Conservation (phyloP, 208 protist genomes). For the Naegleria lovaniensis region DNA sequence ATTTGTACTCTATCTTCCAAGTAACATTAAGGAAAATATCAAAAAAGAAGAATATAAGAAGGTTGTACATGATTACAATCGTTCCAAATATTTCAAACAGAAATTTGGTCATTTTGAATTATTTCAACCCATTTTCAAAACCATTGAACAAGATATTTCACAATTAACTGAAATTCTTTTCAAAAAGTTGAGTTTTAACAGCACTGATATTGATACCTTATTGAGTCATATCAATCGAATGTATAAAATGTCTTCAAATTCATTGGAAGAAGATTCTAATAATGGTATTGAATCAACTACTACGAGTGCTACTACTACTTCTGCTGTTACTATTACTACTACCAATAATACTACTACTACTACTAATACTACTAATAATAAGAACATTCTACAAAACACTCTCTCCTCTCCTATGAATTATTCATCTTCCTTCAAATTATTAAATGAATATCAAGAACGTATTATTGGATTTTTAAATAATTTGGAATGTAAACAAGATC, state of each 20-base stretch:
- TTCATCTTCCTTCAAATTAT: background rate
- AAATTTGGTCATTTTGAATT: background rate
- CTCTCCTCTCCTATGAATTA: too few species aligned
- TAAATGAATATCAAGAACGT: conserved; percentile 1
- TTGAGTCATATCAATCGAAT: too few species aligned
- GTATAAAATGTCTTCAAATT: too few species aligned
- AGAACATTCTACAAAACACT: too few species aligned
- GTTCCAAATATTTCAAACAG: background rate
- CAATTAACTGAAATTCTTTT: conserved; percentile 11
- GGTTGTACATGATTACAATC: background rate
- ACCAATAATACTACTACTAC: background rate
- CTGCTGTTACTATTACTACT: too few species aligned
- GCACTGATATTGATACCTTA: background rate
- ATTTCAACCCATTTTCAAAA: background rate
- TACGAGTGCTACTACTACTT: background rate
- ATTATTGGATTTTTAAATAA: conserved; percentile 15
- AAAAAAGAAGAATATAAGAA: conserved; percentile 18
- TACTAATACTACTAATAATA: background rate
- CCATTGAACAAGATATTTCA: background rate
- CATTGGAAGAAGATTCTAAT: too few species aligned
- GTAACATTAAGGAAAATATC: background rate
- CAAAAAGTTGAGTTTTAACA: background rate
- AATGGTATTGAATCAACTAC: too few species aligned
- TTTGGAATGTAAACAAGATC: background rate
- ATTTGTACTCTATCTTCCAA: background rate